Evolutionary conservation across 1,284 basidiomycete species (phyloP).

Genomic region (Schizophyllum amplum): DNA sequence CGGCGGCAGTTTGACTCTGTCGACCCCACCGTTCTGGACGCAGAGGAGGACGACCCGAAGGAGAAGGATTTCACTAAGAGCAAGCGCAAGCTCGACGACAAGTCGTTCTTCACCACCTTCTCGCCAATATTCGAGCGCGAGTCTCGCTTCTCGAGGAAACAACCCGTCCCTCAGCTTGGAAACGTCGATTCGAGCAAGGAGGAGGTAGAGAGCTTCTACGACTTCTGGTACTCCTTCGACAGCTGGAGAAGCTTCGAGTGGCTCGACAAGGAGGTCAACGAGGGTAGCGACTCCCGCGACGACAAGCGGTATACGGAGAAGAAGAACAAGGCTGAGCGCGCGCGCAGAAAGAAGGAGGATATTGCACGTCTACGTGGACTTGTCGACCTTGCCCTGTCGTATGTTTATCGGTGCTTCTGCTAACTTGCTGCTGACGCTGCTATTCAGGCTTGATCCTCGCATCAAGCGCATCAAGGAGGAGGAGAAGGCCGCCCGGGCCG

Average conservation of each 20-base stretch:
- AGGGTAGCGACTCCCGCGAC: constrained; percentile 95
- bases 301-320: constrained; percentile 99
- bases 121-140: constrained; percentile 85
- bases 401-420: constrained; percentile 2
- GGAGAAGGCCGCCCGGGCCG: constrained; percentile 92
- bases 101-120: constrained; percentile 50
- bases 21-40: constrained; percentile 68
- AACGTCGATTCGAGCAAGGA: constrained; percentile 67
- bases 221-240: constrained; percentile 99
- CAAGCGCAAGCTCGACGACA: constrained; percentile 2
- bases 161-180: constrained; percentile 86
- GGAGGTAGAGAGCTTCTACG: constrained; percentile 90
- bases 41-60: constrained; percentile 75
- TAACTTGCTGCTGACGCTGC: not conserved
- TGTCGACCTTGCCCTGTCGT: constrained; percentile 79
- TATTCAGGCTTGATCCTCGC: constrained; percentile 71
- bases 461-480: constrained; percentile 97
- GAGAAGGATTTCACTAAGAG: constrained; percentile 54
- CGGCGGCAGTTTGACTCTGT: constrained; percentile 96
- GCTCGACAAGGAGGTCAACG: constrained; percentile 97
- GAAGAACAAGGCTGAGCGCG: constrained; percentile 98
- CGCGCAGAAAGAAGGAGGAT: constrained; percentile 96
- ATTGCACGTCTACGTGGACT: constrained; percentile 83
- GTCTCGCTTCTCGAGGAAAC: constrained; percentile 82
- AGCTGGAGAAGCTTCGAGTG: constrained; percentile 98